Percentiles rank a stretch among this genome's conserved stretches.
Conservation (phyloP, 164 flowering plant genomes). For the Vitis cinerea region DNA sequence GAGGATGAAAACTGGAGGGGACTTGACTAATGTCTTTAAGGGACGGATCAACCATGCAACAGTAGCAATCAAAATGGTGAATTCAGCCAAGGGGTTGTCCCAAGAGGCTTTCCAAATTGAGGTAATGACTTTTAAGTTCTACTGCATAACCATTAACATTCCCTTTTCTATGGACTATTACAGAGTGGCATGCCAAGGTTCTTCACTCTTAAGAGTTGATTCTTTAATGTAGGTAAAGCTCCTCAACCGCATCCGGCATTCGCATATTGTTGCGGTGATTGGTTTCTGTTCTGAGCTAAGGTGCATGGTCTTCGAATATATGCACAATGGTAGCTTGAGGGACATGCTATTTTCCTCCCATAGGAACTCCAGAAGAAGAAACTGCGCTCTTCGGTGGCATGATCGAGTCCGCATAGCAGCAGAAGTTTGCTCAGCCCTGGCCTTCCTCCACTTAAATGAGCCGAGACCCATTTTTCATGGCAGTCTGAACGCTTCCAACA, state of each 20-base stretch:
- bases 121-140: slow-evolving; percentile 26
- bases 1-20: slow-evolving; percentile 36
- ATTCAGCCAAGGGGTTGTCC: slow-evolving; percentile 16
- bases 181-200: not conserved
- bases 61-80: slow-evolving; percentile 46
- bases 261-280: slow-evolving; percentile 42
- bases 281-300: slow-evolving; percentile 53
- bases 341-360: slow-evolving; percentile 34
- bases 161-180: not conserved
- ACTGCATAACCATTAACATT: too few relatives aligned
- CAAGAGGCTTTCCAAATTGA: slow-evolving; percentile 36
- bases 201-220: not conserved
- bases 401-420: slow-evolving; percentile 53
- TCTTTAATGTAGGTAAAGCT: slow-evolving; percentile 37
- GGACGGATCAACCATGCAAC: slow-evolving; percentile 37
- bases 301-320: slow-evolving; percentile 57
- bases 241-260: slow-evolving; percentile 43
- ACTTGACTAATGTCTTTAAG: slow-evolving; percentile 33
- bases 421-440: slow-evolving; percentile 45
- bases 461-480: slow-evolving; percentile 54
- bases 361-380: slow-evolving; percentile 19
- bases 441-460: slow-evolving; percentile 49
- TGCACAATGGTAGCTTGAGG: slow-evolving; percentile 54
- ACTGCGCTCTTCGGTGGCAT: slow-evolving; percentile 42
- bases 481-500: slow-evolving; percentile 40